Base-by-base conservation (phyloP, 2,329 filamentous ascomycete genomes). In the Verticillium dahliae region DNA sequence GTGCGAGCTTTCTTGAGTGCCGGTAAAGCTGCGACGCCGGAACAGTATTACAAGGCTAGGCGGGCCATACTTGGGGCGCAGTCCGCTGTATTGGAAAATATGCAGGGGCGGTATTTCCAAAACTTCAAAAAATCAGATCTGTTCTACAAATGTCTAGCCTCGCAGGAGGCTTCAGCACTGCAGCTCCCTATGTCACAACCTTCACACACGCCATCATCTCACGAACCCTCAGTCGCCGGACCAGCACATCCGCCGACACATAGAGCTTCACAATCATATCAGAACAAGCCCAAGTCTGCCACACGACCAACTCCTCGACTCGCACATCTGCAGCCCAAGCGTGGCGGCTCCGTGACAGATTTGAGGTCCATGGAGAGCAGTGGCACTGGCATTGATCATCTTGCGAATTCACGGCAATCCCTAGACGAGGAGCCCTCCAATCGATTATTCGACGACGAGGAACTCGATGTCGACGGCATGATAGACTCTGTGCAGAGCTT, bases 71-170 rank as follows among this genome's bases (percentile, higher is more conserved):
- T 99, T 45, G 85, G 85, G 64, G 89, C 91, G 0, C 95, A 99
- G 72, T 94, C 91, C 18, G 83, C 86, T 2, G 90, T 93, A 0
- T 82, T 97, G 61, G 90, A 96, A 63, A 88, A 90, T 68, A 91
- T 99, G 85, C 89, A 92, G 69, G 85, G 86, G 27, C 85, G 84
- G 14, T 86, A 96, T 70, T 95, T 95, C 65, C 87, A 90, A 18
- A 86, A 85, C 22, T 99, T 99, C 78, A 96, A 93, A 71, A 90
- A 88, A 67, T 97, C 95, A 0, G 95, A 98, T 70, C 76, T 99
- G 0, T 99, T 92, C 73, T 98, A 95, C 80, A 99, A 99, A 73
- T 97, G 93, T 72, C 81, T 99, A 1, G 92, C 94, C 7, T 90
- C 94, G 13, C 91, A 96, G 69, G 92, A 97, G 74, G 82, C 85